Evolutionary conservation across 2,329 filamentous ascomycete genomes (phyloP).

Genomic region (Botrytis deweyae): DNA sequence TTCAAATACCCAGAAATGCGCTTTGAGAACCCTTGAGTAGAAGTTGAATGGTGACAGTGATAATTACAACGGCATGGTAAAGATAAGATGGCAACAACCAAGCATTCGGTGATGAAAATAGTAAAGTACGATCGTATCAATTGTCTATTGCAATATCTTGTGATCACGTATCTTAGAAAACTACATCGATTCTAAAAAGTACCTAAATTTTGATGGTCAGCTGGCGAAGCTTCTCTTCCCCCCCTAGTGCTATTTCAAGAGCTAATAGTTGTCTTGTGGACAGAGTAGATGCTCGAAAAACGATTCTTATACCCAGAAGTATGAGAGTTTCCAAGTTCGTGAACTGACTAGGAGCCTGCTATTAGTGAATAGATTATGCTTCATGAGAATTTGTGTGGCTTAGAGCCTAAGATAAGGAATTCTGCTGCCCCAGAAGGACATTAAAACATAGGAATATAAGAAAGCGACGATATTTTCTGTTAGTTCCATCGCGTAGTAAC

Average conservation of each 20-base stretch:
- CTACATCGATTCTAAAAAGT: not conserved
- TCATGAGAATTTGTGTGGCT: not conserved
- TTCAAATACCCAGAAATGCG: not conserved
- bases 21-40: not conserved
- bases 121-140: not conserved
- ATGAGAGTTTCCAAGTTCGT: not conserved
- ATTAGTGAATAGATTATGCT: fast-evolving
- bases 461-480: not conserved
- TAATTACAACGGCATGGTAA: not conserved
- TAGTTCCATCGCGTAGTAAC: not conserved
- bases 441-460: not conserved
- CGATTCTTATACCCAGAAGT: not conserved
- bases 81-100: not conserved
- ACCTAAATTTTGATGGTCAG: not conserved
- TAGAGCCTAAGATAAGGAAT: too few relatives aligned
- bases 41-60: not conserved
- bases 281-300: not conserved
- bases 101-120: not conserved
- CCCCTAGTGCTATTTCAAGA: fast-evolving
- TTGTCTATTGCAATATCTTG: not conserved
- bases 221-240: not conserved
- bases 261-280: not conserved
- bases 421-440: fast-evolving
- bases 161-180: fast-evolving
- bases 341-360: not conserved